Base-by-base conservation (phyloP, 2,329 filamentous ascomycete species). In the Fusarium metavorans region DNA sequence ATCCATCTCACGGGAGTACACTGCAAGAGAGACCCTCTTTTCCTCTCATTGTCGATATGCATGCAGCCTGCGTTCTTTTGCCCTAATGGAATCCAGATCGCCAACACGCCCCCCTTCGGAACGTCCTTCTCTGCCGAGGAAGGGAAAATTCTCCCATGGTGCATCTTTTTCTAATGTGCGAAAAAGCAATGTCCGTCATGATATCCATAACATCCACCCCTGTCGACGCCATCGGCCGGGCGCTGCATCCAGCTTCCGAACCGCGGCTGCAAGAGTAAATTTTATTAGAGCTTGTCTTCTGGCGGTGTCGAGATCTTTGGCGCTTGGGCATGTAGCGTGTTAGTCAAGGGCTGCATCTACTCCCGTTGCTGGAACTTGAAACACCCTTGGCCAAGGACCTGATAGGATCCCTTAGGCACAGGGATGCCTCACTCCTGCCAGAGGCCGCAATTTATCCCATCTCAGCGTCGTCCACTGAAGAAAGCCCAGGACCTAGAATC, bases 31-130 rank as follows among this genome's bases (percentile, higher is more conserved):
- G 66, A 74, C 64, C 68, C 70, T 71, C 76, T 76, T 74, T 71
- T 70, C 43, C 48, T 62, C 45, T 50, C 62, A 58, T 67, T 35
- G 67, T 63, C 67, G 56, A 63, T 72, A 74, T 65, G 61, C 64
- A 73, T 76, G 67, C 64, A 70, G 70, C 25, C 71, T 74, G 71
- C 71, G 67, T 74, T 68, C 72, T 72, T 71, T 73, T 78, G 76
- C 76, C 76, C 76, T 77, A 78, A 78, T 68, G 45, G 59, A 57
- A 64, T 67, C 61, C 52, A 66, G 70, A 62, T 58, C 64, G 66
- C 66, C 66, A 69, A 71, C 74, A 58, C 56, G 23, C 56, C 56
- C 58, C 64, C 62, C 34, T 64, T 59, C 66, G 39, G 50, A 23
- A 60, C 65, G 65, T 57, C 66, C 70, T 66, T 39, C 34, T 41